These are phyloP conservation scores for Cornus florida DNA, from an alignment of 148 eudicot species.

Conservation along the genomic window DNA sequence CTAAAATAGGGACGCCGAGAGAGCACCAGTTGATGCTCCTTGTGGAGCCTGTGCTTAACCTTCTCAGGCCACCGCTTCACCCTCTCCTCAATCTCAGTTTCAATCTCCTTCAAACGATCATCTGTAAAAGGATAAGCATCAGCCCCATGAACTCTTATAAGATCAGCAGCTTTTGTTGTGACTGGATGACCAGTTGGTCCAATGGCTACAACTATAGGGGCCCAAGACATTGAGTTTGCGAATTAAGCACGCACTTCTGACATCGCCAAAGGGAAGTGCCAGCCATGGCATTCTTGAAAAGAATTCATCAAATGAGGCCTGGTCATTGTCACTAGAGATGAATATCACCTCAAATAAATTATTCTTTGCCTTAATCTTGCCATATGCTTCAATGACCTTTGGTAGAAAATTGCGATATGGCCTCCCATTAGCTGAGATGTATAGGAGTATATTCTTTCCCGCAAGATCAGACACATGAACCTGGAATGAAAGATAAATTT, in stretches of 20 bases:
- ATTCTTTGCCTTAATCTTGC: slow-evolving; percentile 55
- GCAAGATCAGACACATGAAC: slow-evolving; percentile 55
- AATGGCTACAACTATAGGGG: slow-evolving; percentile 47
- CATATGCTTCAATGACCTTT: slow-evolving; percentile 42
- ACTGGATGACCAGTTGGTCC: slow-evolving; percentile 48
- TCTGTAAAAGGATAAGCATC: slow-evolving; percentile 63
- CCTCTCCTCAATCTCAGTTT: slow-evolving; percentile 32
- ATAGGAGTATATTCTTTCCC: slow-evolving; percentile 53
- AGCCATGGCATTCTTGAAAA: slow-evolving; percentile 61
- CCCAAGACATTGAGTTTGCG: slow-evolving; percentile 47
- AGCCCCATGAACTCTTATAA: slow-evolving; percentile 41
- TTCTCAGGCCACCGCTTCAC: slow-evolving; percentile 38
- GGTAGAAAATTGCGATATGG: slow-evolving; percentile 59
- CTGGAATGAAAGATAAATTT: slow-evolving; percentile 19
- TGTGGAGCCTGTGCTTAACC: slow-evolving; percentile 34
- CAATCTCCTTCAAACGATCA: slow-evolving; percentile 35
- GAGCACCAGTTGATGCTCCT: slow-evolving; percentile 1
- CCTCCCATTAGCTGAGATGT: slow-evolving; percentile 70
- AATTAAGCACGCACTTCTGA: slow-evolving; percentile 34
- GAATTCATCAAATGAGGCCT: slow-evolving; percentile 39
- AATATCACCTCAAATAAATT: slow-evolving; percentile 48
- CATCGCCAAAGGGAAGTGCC: slow-evolving; percentile 56
- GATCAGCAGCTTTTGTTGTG: slow-evolving; percentile 41
- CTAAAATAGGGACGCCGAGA: not conserved
- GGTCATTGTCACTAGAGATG: slow-evolving; percentile 47